Base-by-base conservation (phyloP, 352 stramenopile genomes). In the Globisporangium cederbergense region DNA sequence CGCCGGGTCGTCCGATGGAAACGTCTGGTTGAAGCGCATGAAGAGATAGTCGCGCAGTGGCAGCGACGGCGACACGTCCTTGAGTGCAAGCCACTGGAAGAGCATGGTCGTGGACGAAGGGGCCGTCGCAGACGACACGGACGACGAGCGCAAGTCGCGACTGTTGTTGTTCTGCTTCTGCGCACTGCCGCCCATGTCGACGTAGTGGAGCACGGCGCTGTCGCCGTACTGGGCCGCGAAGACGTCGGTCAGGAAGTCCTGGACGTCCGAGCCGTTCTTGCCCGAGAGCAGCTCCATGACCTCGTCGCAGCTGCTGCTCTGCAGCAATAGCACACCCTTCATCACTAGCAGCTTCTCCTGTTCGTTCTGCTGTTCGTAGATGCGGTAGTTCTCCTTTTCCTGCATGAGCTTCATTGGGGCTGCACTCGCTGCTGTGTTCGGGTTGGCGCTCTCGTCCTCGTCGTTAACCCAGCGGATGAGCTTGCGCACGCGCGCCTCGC, bases 11-110 rank as follows among this genome's bases (percentile, higher is more conserved):
- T 81, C 72, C 25, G 60, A 70, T 65, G 67, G 58, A 66, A 83
- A 89, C 49, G 42, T 74, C 65, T 89, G 78, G 64, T 88, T 84
- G 67, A 88, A 93, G 18, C 83, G 80, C 80, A 93, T 83, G 63
- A 90, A 93, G 59, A 93, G 74, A 49, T 90, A 91, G 56, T 95
- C 86, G 50, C 84, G 75, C n/a, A 83, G 60, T 22, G 83, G 86
- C 1, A 83, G 57, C 60, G 83, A 71, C 20, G 75, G 68, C 28
- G 72, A 77, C 50, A 77, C 49, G 62, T 91, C 80, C 47, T 83
- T 87, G n/a, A 92, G 61, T 25, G 81, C 79, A 45, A 93, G 62
- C 86, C 86, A 95, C 70, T 95, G 78, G 49, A 89, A 71, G 60
- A 68, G 67, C 65, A 78, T 65, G 40, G 71, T 72, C 16, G 68